Evolutionary conservation across 495 filamentous ascomycete species (phyloP).

Genomic region (Xylaria cubensis): DNA sequence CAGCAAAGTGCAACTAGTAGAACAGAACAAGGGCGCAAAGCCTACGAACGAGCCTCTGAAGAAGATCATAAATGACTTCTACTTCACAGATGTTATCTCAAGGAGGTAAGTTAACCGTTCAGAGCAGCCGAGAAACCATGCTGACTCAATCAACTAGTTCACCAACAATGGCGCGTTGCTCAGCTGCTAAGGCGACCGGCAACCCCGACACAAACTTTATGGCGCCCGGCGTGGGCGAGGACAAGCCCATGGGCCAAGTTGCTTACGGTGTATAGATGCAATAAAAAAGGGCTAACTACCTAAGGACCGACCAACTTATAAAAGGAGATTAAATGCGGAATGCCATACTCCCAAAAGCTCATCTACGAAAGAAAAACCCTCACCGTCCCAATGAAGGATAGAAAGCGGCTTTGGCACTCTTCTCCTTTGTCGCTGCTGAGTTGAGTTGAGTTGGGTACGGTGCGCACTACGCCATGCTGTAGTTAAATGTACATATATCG

Average conservation of each 20-base stretch:
- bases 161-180: conserved; percentile 96
- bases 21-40: conserved; percentile 89
- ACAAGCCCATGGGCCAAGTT: conserved; percentile 58
- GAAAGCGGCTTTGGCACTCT: not conserved
- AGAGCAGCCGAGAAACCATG: not conserved
- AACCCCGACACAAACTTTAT: conserved; percentile 84
- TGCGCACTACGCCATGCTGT: conserved; percentile 25
- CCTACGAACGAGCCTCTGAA: conserved; percentile 70
- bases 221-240: conserved; percentile 72
- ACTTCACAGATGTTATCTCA: conserved; percentile 94
- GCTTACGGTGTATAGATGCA: conserved; percentile 53
- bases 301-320: not conserved
- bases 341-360: not conserved
- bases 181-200: conserved; percentile 74
- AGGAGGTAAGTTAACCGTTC: conserved; percentile 69
- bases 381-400: conserved; percentile 7
- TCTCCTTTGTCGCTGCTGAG: conserved; percentile 11
- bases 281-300: not conserved
- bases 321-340: conserved; percentile 1
- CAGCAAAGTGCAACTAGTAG: conserved; percentile 90
- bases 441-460: not conserved
- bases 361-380: not conserved
- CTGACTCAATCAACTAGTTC: conserved; percentile 64
- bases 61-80: conserved; percentile 92
- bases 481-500: conserved; percentile 30